Conservation (phyloP, 1,139 yeast genomes). For the Petasospora rhodanensis region DNA sequence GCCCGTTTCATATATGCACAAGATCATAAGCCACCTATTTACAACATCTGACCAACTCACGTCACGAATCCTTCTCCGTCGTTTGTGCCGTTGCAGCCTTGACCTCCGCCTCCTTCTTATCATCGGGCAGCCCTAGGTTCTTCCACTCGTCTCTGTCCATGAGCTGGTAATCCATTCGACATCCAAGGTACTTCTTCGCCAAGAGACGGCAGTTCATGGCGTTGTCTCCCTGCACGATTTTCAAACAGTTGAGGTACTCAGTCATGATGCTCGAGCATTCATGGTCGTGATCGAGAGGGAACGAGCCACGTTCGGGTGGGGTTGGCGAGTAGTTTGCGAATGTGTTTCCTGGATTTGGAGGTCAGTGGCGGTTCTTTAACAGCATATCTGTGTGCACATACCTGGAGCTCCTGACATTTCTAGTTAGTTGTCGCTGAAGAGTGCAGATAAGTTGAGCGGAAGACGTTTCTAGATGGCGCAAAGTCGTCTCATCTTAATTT, state of each 20-base stretch:
- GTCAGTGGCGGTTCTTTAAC: conserved; percentile 5
- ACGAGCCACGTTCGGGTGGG: conserved; percentile 95
- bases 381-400: conserved; percentile 9
- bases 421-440: neutral
- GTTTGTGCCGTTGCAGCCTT: no score
- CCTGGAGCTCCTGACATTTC: conserved; percentile 27
- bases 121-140: conserved; percentile 78
- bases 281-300: conserved; percentile 88
- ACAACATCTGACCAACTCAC: no score
- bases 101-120: conserved; percentile 27
- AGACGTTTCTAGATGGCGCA: no score
- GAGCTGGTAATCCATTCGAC: conserved; percentile 86
- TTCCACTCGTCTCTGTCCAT: conserved; percentile 86
- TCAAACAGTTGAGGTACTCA: conserved; percentile 73
- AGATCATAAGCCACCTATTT: no score
- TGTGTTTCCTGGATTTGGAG: conserved; percentile 19
- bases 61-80: no score
- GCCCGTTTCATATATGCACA: neutral
- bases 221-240: conserved; percentile 72
- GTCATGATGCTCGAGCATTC: conserved; percentile 79
- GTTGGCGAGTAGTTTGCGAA: conserved; percentile 50
- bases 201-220: conserved; percentile 84
- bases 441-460: no score
- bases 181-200: conserved; percentile 76
- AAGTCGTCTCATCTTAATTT: neutral